Conservation (phyloP, 805 yeast genomes). For the Candida succiphila region DNA sequence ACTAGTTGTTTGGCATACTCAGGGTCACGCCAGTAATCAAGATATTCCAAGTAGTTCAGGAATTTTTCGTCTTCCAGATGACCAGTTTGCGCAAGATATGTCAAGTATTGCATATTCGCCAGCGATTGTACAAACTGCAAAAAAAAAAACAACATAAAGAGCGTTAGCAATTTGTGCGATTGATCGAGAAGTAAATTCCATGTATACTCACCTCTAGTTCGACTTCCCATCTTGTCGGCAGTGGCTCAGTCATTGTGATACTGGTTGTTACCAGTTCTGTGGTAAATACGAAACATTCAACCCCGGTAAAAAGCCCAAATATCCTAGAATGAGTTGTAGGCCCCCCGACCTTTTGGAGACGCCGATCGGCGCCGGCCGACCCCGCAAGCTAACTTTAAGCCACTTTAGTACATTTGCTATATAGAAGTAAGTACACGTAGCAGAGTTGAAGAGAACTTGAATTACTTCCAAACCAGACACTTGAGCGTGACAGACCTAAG, state of each 20-base stretch:
- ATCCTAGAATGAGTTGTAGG: no score
- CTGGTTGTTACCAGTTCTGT: no score
- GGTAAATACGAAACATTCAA: no score
- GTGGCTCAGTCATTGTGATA: constrained; percentile 17
- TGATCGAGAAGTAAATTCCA: background rate
- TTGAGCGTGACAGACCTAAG: background rate
- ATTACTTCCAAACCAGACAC: no score
- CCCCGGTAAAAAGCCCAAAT: no score
- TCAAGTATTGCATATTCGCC: constrained; percentile 81
- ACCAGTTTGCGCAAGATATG: constrained; percentile 77
- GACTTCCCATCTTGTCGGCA: constrained; percentile 82
- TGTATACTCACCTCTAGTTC: constrained; percentile 26
- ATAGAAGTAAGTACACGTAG: no score
- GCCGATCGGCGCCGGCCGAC: no score
- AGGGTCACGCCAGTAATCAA: constrained; percentile 79
- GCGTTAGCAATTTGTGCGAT: background rate
- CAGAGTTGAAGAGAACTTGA: no score
- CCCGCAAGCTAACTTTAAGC: no score
- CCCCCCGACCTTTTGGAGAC: no score
- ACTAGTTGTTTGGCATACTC: constrained; percentile 61
- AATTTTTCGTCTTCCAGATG: constrained; percentile 65
- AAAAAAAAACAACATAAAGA: background rate
- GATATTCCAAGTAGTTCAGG: constrained; percentile 64
- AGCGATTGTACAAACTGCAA: constrained; percentile 77
- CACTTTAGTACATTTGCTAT: no score